Base-by-base conservation (phyloP, 2,329 filamentous ascomycete genomes). In the Apiospora hydei region DNA sequence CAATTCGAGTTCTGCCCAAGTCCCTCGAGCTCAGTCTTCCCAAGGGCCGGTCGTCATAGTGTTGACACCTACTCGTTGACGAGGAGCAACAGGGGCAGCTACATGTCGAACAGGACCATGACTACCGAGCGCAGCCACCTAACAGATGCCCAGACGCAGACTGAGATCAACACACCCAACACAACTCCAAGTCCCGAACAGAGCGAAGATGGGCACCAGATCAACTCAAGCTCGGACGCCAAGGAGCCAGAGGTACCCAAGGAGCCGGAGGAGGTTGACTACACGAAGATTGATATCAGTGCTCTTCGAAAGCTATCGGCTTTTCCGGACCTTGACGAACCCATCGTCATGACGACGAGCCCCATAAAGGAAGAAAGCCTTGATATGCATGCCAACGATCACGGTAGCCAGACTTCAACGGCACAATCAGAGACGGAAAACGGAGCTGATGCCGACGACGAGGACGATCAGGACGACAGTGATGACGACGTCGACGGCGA, bases 1-100 rank as follows among this genome's bases (percentile, higher is more conserved):
- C 90, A 93, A 76, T 97, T 98, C 80, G 94, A 96, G 78, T 96
- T 94, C 82, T 91, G 91, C 75, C 93, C 94, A 3, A 90, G 88
- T 70, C 92, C 94, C 1, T 90, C 90, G 13, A 97, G 94, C 80
- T 94, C 95, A 0, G 84, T 91, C n/a, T 88, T 86, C 71, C 84
- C 84, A 69, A 87, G 84, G 72, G 87, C 87, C 73, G 82, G 91
- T 84, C 81, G 93, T 73, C 90, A 89, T 78, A 97, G 94, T 82
- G 84, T 91, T 30, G 93, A 95, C 74, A 93, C 91, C 13, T 85
- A 84, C 68, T 80, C 68, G 68, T 53, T 84, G 21, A 85, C 86
- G 6, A 83, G 87, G 71, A 93, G 90, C 78, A 90, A 92, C 77
- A 87, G 92, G 70, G 92, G 89, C 75, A 97, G 94, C 81, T 94